These are phyloP conservation scores for Yarrowia galli DNA, from an alignment of 1,139 yeast species.

Conservation along the genomic window DNA sequence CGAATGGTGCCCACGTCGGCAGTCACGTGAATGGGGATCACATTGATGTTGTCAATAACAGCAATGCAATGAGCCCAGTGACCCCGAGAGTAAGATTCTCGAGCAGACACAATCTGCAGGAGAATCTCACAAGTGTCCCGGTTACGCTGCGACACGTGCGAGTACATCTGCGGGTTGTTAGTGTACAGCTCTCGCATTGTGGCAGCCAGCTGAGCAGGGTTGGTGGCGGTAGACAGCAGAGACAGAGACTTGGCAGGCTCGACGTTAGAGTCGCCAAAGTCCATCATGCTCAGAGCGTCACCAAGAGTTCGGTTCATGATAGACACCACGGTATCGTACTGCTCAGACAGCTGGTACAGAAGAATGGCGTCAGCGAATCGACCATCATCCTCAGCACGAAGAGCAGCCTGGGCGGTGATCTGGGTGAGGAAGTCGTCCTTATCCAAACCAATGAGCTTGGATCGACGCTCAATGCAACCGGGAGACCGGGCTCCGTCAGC, in stretches of 20 bases:
- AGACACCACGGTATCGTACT: constrained; percentile 81
- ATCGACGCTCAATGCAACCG: constrained; percentile 84
- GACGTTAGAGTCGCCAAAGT: constrained; percentile 45
- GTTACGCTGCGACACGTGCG: constrained; percentile 48
- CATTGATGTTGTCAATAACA: constrained; percentile 62
- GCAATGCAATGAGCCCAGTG: constrained; percentile 70
- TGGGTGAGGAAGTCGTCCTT: constrained; percentile 64
- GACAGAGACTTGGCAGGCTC: constrained; percentile 64
- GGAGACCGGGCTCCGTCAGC: constrained; percentile 79
- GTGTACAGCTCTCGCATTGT: constrained; percentile 52
- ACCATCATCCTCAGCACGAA: constrained; percentile 91
- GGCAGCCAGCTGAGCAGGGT: constrained; percentile 54
- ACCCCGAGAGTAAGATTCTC: constrained; percentile 64
- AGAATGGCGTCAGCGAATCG: constrained; percentile 84
- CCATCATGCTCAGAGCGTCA: constrained; percentile 76
- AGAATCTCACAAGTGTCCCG: constrained; percentile 69
- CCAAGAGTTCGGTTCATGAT: constrained; percentile 81
- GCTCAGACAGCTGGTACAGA: constrained; percentile 87
- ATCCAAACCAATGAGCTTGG: constrained; percentile 67
- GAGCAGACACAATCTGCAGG: constrained; percentile 70
- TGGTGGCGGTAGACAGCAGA: constrained; percentile 49
- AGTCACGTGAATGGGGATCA: constrained; percentile 67
- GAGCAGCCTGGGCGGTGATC: constrained; percentile 86
- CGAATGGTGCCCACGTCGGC: constrained; percentile 59
- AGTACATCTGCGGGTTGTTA: constrained; percentile 49